Conservation (phyloP, 306 rosid species). For the Hippophae rhamnoides region DNA sequence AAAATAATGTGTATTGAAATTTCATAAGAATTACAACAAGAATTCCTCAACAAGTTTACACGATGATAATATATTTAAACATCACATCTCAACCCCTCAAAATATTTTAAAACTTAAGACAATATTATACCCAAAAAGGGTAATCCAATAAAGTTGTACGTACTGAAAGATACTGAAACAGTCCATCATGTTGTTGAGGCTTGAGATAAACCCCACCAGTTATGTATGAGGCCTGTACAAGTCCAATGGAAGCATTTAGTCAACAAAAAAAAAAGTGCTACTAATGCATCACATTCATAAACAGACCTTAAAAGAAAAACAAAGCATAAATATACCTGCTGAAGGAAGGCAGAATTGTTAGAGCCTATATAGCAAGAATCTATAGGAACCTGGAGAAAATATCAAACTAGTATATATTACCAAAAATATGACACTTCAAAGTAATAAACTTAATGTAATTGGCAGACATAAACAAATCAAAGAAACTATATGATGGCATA, state of each 20-base stretch:
- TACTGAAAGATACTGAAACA: conserved; percentile 89
- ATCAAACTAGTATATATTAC: conserved; percentile 13
- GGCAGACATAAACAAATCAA: not conserved
- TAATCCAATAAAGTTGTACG: conserved; percentile 22
- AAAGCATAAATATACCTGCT: conserved; percentile 59
- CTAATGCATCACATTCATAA: conserved; percentile 5
- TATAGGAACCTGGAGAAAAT: conserved; percentile 63
- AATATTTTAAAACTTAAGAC: conserved; percentile 1
- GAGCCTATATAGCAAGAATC: conserved; percentile 84
- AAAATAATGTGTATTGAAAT: not conserved
- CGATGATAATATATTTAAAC: no score
- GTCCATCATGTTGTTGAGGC: conserved; percentile 78
- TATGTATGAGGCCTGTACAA: conserved; percentile 75
- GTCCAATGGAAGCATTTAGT: conserved; percentile 21
- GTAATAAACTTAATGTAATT: not conserved
- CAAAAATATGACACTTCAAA: not conserved
- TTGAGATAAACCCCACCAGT: conserved; percentile 89
- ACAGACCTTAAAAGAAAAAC: conserved; percentile 14
- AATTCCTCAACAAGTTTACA: no score
- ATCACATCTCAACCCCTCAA: not conserved
- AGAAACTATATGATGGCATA: conserved; percentile 1
- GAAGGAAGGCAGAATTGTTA: conserved; percentile 85
- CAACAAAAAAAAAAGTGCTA: conserved; percentile 14
- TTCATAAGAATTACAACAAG: no score
- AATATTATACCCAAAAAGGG: not conserved